Conservation (phyloP, 257 asterid species). For the Plantago elongata region DNA sequence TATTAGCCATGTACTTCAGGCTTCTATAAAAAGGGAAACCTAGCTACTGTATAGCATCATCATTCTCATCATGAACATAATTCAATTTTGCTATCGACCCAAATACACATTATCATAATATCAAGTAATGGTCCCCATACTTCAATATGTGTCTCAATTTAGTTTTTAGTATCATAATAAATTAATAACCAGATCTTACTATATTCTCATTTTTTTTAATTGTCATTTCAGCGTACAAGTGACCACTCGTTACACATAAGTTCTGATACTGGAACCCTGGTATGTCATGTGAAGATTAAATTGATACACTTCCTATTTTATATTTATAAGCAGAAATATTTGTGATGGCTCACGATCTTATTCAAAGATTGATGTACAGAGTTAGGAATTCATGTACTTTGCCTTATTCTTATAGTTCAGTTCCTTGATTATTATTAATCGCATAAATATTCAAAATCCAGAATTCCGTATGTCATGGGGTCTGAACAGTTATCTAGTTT, state of each 20-base stretch:
- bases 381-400: background rate
- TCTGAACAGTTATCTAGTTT: background rate
- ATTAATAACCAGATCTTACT: slow-evolving; percentile 13
- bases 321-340: slow-evolving; percentile 11
- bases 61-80: too few species aligned
- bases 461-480: background rate
- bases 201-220: slow-evolving; percentile 21
- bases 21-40: too few species aligned
- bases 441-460: background rate
- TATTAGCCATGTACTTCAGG: too few species aligned
- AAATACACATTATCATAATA: slow-evolving; percentile 8
- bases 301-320: slow-evolving; percentile 8
- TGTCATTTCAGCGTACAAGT: slow-evolving; percentile 73
- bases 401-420: background rate
- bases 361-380: background rate
- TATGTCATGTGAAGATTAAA: slow-evolving; percentile 32
- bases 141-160: slow-evolving; percentile 11
- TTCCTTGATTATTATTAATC: background rate
- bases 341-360: slow-evolving; percentile 1
- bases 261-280: slow-evolving; percentile 86
- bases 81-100: slow-evolving; percentile 5
- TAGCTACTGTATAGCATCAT: too few species aligned
- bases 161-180: slow-evolving; percentile 12
- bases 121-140: slow-evolving; percentile 1
- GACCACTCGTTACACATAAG: slow-evolving; percentile 52